phyloP scores from a whole-genome alignment of 495 filamentous ascomycete genomes.

The Trypethelium eluteriae region DNA sequence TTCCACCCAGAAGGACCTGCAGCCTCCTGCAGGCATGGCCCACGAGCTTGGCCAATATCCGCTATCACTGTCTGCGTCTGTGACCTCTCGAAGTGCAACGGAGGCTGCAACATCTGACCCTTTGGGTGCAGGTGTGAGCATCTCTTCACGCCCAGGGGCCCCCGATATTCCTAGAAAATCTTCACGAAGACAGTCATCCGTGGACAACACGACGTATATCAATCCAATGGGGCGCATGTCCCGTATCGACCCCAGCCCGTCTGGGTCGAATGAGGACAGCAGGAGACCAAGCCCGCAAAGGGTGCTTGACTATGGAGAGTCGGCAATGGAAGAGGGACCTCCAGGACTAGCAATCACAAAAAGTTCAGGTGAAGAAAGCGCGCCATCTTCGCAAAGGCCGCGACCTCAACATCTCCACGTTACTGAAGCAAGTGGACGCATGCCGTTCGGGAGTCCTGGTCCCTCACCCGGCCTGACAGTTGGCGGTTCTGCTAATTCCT shows the following conservation, averaged over 20 bases:
- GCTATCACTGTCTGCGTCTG: background rate
- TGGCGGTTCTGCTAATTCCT: slow-evolving; percentile 2
- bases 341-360: background rate
- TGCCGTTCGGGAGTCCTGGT: slow-evolving; percentile 1
- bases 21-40: background rate
- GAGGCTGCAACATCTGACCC: background rate
- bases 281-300: background rate
- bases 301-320: slow-evolving; percentile 3
- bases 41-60: slow-evolving; percentile 3
- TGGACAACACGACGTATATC: background rate
- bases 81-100: background rate
- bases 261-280: background rate
- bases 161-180: slow-evolving; percentile 4
- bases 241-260: background rate
- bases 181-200: background rate
- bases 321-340: background rate
- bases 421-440: slow-evolving; percentile 4
- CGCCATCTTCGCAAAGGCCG: background rate
- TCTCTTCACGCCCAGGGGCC: background rate
- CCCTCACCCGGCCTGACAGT: background rate
- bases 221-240: background rate
- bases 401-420: slow-evolving; percentile 3
- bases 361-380: background rate
- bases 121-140: background rate
- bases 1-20: background rate